A percentile compares a stretch with the other conserved stretches of the same genome.
Conservation (phyloP, 257 asterid species). For the Plantago major region DNA sequence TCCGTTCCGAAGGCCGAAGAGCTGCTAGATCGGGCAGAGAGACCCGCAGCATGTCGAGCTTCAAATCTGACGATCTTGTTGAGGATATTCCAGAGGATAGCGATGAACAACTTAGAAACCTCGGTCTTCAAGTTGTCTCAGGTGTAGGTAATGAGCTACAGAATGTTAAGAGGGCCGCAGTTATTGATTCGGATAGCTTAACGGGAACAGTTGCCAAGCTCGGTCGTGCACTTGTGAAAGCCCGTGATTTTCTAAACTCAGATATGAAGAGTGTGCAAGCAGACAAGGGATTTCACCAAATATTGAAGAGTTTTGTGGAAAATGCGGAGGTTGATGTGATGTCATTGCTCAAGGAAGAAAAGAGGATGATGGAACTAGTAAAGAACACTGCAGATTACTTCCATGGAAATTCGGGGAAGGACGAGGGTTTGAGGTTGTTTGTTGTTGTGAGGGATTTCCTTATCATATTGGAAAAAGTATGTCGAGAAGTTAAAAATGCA, state of each 20-base stretch:
- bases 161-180: conserved; percentile 72
- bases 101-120: conserved; percentile 47
- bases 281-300: conserved; percentile 57
- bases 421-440: conserved; percentile 81
- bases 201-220: conserved; percentile 58
- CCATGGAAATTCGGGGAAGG: conserved; percentile 80
- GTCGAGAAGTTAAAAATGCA: conserved; percentile 55
- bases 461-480: conserved; percentile 65
- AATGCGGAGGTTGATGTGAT: conserved; percentile 60
- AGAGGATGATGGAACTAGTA: conserved; percentile 73
- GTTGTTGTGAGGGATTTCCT: conserved; percentile 72
- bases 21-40: conserved; percentile 62
- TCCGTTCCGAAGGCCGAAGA: conserved; percentile 78
- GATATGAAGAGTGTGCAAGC: conserved; percentile 48
- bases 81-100: conserved; percentile 39
- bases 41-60: conserved; percentile 36
- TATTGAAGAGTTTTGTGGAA: conserved; percentile 51
- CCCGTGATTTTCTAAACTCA: conserved; percentile 48
- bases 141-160: conserved; percentile 67
- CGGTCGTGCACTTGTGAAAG: conserved; percentile 41
- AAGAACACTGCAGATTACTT: conserved; percentile 81
- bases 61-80: conserved; percentile 37
- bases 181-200: conserved; percentile 53
- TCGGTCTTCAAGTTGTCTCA: conserved; percentile 67
- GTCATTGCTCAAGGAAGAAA: conserved; percentile 75